A percentile compares a stretch with the other conserved stretches of the same genome.
phyloP scores from a whole-genome alignment of 2,329 filamentous ascomycete species.

The Cadophora malorum region DNA sequence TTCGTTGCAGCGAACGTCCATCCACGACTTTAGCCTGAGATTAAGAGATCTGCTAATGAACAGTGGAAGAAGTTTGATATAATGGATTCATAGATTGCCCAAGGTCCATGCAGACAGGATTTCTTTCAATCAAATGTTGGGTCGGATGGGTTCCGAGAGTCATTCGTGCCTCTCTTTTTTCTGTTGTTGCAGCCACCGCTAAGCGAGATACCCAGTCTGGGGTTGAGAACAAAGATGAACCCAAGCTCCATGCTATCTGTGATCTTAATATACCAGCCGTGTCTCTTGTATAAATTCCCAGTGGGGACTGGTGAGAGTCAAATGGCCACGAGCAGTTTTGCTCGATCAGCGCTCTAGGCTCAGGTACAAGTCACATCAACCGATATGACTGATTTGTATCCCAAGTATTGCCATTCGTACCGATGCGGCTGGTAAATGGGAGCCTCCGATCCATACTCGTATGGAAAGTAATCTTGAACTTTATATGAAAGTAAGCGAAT shows the following conservation, averaged over 20 bases:
- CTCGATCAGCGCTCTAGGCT: neutral
- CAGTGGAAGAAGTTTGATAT: neutral
- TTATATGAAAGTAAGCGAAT: neutral
- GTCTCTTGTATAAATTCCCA: neutral
- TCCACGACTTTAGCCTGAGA: neutral
- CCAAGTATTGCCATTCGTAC: conserved; percentile 4
- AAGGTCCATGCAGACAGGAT: neutral
- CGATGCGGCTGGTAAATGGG: conserved; percentile 24
- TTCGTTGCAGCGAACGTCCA: neutral
- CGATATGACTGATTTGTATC: conserved; percentile 12
- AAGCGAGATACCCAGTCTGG: neutral
- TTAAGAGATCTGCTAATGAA: neutral
- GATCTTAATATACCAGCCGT: neutral
- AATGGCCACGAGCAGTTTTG: neutral
- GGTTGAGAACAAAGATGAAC: neutral
- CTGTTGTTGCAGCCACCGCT: neutral
- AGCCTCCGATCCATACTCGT: conserved; percentile 16
- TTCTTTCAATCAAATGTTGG: neutral
- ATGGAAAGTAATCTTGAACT: neutral
- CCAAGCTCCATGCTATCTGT: neutral
- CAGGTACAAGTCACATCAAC: neutral
- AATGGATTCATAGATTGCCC: neutral
- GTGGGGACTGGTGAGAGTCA: neutral
- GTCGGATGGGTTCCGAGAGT: neutral
- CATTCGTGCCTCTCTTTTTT: neutral